Conservation (phyloP, 306 rosid species). For the Pueraria montana region DNA sequence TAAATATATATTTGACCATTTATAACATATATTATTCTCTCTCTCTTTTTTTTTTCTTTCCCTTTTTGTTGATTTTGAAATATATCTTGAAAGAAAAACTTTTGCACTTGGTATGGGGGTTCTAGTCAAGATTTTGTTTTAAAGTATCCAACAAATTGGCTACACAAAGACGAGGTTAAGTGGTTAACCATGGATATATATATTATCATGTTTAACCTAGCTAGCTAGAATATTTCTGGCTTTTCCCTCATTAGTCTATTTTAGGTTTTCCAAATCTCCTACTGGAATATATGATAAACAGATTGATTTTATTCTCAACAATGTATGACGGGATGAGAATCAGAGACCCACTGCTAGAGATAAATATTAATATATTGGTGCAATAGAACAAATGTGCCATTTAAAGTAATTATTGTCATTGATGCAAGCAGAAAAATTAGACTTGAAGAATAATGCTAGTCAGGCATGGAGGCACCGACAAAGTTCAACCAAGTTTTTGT, state of each 20-base stretch:
- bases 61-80: no score
- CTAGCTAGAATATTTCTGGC: conserved; percentile 41
- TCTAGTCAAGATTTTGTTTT: background rate
- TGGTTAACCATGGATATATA: background rate
- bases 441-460: background rate
- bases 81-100: no score
- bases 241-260: conserved; percentile 20
- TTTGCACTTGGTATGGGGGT: background rate
- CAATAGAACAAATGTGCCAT: conserved; percentile 29
- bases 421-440: background rate
- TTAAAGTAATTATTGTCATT: conserved; percentile 15
- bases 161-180: conserved; percentile 19
- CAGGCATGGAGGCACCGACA: background rate
- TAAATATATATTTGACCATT: no score
- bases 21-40: no score
- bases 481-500: background rate
- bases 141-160: background rate
- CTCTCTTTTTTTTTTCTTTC: no score
- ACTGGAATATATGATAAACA: conserved; percentile 5
- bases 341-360: conserved; percentile 51
- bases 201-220: background rate
- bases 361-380: background rate
- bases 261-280: conserved; percentile 6
- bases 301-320: conserved; percentile 62
- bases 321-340: conserved; percentile 53